These are phyloP conservation scores for Calocybe gangraenosa DNA, from an alignment of 768 basidiomycete genomes.

Conservation along the genomic window DNA sequence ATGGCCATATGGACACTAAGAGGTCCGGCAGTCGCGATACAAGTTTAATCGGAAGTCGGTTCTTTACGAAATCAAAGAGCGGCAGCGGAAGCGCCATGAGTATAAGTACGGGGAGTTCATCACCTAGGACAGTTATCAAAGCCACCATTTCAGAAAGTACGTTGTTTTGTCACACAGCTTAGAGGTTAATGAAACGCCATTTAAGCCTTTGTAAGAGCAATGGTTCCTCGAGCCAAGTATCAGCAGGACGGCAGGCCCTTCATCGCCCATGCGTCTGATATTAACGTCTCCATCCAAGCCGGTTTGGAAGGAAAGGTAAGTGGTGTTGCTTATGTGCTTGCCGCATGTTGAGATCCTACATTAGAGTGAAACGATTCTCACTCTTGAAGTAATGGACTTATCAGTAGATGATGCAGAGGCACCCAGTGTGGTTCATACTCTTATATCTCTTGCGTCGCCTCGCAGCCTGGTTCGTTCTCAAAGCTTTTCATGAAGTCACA, in stretches of 20 bases:
- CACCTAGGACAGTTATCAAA: slow-evolving; percentile 47
- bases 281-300: slow-evolving; percentile 60
- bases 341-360: slow-evolving; percentile 1
- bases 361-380: slow-evolving; percentile 73
- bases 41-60: slow-evolving; percentile 77
- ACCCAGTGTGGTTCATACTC: slow-evolving; percentile 28
- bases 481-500: background rate
- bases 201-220: slow-evolving; percentile 37
- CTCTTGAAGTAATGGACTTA: slow-evolving; percentile 59
- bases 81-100: slow-evolving; percentile 36
- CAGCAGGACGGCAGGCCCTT: slow-evolving; percentile 38
- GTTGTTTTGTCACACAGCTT: slow-evolving; percentile 18
- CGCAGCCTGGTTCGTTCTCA: slow-evolving; percentile 50
- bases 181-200: background rate
- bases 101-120: slow-evolving; percentile 18
- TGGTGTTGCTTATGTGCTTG: slow-evolving; percentile 1
- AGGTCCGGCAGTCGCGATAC: slow-evolving; percentile 45
- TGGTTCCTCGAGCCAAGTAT: slow-evolving; percentile 41
- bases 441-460: slow-evolving; percentile 54
- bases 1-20: slow-evolving; percentile 20
- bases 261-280: slow-evolving; percentile 54
- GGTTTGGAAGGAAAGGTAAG: slow-evolving; percentile 70
- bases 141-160: slow-evolving; percentile 42
- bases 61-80: slow-evolving; percentile 56
- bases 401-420: slow-evolving; percentile 44